phyloP scores from a whole-genome alignment of 495 filamentous ascomycete species.

The Neurospora hispaniola region DNA sequence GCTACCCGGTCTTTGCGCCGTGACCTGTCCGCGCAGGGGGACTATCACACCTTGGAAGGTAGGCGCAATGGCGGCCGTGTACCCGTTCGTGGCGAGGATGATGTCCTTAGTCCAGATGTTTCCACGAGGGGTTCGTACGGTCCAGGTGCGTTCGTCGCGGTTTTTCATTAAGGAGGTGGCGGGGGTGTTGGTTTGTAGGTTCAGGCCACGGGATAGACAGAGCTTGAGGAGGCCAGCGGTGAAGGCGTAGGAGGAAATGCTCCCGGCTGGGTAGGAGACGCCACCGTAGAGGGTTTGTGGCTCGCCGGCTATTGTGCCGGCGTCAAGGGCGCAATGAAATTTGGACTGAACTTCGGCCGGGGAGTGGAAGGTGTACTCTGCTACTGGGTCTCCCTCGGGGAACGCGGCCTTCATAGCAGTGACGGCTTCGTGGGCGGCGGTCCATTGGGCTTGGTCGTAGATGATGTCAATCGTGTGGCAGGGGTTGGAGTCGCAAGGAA shows the following conservation, averaged over 20 bases:
- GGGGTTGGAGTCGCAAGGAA: slow-evolving; percentile 39
- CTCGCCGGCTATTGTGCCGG: slow-evolving; percentile 10
- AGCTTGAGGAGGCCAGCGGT: slow-evolving; percentile 46
- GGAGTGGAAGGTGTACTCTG: slow-evolving; percentile 34
- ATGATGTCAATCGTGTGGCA: slow-evolving; percentile 50
- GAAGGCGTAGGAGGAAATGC: slow-evolving; percentile 56
- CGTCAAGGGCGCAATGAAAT: slow-evolving; percentile 30
- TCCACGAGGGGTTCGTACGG: slow-evolving; percentile 44
- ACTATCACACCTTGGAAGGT: slow-evolving; percentile 50
- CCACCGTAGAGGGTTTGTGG: slow-evolving; percentile 38
- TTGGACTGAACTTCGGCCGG: slow-evolving; percentile 34
- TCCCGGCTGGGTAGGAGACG: slow-evolving; percentile 49
- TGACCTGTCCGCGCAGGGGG: slow-evolving; percentile 58
- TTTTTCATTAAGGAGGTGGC: slow-evolving; percentile 27
- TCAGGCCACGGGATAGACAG: slow-evolving; percentile 42
- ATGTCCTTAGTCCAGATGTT: slow-evolving; percentile 42
- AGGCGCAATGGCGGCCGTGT: slow-evolving; percentile 48
- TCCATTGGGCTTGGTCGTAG: slow-evolving; percentile 40
- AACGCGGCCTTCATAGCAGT: slow-evolving; percentile 36
- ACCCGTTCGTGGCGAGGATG: slow-evolving; percentile 64
- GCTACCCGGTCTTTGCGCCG: slow-evolving; percentile 46
- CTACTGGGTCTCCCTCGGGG: slow-evolving; percentile 28
- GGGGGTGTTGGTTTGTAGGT: slow-evolving; percentile 53
- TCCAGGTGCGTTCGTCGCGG: slow-evolving; percentile 24
- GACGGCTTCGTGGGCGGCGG: slow-evolving; percentile 29